Evolutionary conservation across 1,284 basidiomycete species (phyloP).

Genomic region (Cystobasidiaceae sp.): DNA sequence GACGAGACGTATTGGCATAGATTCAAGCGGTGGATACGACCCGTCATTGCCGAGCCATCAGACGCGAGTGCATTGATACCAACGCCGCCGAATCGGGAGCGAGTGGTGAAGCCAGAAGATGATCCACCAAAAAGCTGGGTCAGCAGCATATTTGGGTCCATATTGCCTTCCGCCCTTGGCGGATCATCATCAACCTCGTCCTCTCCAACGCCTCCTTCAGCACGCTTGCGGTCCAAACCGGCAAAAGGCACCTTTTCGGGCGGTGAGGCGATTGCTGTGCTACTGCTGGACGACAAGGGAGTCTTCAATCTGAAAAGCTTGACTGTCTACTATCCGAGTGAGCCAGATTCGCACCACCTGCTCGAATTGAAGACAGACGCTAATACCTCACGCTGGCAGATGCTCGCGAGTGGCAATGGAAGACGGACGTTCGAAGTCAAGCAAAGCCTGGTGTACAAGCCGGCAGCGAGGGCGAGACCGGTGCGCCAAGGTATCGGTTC

Average conservation of each 20-base stretch:
- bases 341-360: no score
- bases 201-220: not conserved
- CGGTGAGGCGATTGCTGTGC: conserved; percentile 20
- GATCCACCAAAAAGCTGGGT: conserved; percentile 9
- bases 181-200: not conserved
- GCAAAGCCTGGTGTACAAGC: not conserved
- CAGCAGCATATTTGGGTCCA: conserved; percentile 20
- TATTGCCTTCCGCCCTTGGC: conserved; percentile 13
- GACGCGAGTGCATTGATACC: conserved; percentile 4
- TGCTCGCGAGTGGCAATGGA: conserved; percentile 21
- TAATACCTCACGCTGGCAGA: not conserved
- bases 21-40: conserved; percentile 31
- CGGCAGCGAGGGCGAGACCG: not conserved
- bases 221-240: conserved; percentile 10
- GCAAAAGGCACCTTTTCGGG: conserved; percentile 7
- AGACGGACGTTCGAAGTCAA: conserved; percentile 25
- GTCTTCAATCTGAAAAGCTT: conserved; percentile 18
- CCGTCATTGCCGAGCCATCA: conserved; percentile 28
- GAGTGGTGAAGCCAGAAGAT: not conserved
- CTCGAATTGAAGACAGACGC: not conserved
- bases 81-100: not conserved
- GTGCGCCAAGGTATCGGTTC: conserved; percentile 17
- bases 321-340: conserved; percentile 27
- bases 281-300: conserved; percentile 21
- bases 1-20: conserved; percentile 23